Evolutionary conservation across 2,329 filamentous ascomycete species (phyloP).

Genomic region (Alternaria ethzedia): DNA sequence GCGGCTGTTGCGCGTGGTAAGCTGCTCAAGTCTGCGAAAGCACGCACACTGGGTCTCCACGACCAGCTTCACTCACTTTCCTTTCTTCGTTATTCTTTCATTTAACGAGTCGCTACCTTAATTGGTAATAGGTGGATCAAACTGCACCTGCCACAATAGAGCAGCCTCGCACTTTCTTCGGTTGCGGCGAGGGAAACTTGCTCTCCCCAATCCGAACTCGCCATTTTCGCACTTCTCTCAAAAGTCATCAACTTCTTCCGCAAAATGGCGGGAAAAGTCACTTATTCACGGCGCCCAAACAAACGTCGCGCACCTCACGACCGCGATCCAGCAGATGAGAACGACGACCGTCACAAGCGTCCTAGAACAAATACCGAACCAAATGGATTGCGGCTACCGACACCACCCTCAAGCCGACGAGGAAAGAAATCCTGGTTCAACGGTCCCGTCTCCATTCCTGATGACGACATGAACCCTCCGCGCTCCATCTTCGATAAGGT

Average conservation of each 20-base stretch:
- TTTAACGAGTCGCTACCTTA: neutral
- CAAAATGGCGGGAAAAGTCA: conserved; percentile 23
- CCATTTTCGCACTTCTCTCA: conserved; percentile 13
- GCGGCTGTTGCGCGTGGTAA: neutral
- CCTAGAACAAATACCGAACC: conserved; percentile 16
- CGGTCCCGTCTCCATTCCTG: conserved; percentile 26
- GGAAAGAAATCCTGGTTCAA: conserved; percentile 13
- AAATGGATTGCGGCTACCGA: conserved; percentile 8
- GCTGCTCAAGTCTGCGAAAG: neutral
- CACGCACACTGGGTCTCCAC: neutral
- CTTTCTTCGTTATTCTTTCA: neutral
- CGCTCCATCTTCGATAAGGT: conserved; percentile 24
- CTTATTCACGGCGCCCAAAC: conserved; percentile 24
- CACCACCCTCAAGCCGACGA: neutral
- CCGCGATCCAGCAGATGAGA: conserved; percentile 10
- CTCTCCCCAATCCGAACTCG: conserved; percentile 1
- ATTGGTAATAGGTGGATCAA: neutral
- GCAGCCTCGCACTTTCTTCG: conserved; percentile 9
- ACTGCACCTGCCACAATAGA: conserved; percentile 12
- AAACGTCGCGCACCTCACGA: conserved; percentile 15
- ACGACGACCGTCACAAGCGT: conserved; percentile 23
- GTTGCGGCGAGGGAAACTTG: conserved; percentile 1
- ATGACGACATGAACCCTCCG: conserved; percentile 13
- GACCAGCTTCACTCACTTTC: neutral
- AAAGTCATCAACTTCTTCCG: conserved; percentile 9